A percentile compares a stretch with the other conserved stretches of the same genome.
Evolutionary conservation across 2,329 filamentous ascomycete species (phyloP).

Genomic region (Fusarium pseudoanthophilum): DNA sequence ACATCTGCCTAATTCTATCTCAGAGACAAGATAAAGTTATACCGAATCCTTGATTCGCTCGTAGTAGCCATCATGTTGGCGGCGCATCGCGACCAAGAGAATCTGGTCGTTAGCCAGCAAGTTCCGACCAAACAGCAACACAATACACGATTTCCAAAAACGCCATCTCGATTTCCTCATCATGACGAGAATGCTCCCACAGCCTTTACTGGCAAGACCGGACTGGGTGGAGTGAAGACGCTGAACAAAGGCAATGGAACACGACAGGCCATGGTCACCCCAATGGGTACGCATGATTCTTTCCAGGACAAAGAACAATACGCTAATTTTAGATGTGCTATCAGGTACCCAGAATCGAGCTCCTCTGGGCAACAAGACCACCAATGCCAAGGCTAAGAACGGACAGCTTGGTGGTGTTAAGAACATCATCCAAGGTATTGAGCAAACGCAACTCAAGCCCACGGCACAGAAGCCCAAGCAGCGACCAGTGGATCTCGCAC

Average conservation of each 20-base stretch:
- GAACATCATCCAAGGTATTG: constrained; percentile 66
- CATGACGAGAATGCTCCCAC: constrained; percentile 82
- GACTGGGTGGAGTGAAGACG: constrained; percentile 63
- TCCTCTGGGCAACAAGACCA: constrained; percentile 92
- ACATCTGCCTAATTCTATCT: constrained; percentile 11
- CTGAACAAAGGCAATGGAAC: constrained; percentile 59
- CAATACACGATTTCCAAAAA: constrained; percentile 82
- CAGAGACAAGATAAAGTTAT: constrained; percentile 17
- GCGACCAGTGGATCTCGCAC: constrained; percentile 61
- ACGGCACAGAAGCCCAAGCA: constrained; percentile 70
- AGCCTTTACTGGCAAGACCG: constrained; percentile 53
- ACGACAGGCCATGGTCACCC: constrained; percentile 75
- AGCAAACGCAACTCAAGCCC: constrained; percentile 70
- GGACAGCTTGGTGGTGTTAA: constrained; percentile 75
- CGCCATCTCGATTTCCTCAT: constrained; percentile 78
- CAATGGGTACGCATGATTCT: constrained; percentile 71
- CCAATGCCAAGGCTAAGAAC: constrained; percentile 84
- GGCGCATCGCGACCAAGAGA: constrained; percentile 86
- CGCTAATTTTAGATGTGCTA: constrained; percentile 12
- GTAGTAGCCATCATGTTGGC: constrained; percentile 71
- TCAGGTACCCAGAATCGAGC: constrained; percentile 71
- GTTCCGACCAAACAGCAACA: constrained; percentile 79
- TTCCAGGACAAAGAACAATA: neutral
- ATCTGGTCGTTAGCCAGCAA: constrained; percentile 80
- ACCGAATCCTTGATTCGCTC: constrained; percentile 16